Percentiles rank a stretch among this genome's conserved stretches.
phyloP scores from a whole-genome alignment of 306 rosid genomes.

The Dryas alaskensis region DNA sequence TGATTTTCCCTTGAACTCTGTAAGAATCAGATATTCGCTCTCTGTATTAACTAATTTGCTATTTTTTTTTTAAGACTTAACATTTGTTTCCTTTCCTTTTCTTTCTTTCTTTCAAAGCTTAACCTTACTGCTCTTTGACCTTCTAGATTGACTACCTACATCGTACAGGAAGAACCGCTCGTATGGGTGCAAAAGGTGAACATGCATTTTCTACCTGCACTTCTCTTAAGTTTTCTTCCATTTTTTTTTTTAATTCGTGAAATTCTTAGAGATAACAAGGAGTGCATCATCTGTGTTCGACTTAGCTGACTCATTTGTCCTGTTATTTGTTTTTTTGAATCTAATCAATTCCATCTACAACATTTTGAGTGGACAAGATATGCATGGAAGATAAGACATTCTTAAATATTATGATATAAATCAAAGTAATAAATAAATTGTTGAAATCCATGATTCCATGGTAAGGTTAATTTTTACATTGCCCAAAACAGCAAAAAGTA shows the following conservation, averaged over 20 bases:
- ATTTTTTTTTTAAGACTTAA: background rate
- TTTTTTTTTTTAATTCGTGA: background rate
- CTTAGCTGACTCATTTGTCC: background rate
- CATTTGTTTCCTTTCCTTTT: background rate
- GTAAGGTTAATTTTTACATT: background rate
- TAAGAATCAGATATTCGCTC: constrained; percentile 35
- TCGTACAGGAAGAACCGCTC: constrained; percentile 98
- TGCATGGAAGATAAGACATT: background rate
- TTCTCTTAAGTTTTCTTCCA: background rate
- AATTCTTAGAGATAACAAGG: background rate
- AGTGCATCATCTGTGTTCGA: background rate
- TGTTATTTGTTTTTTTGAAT: background rate
- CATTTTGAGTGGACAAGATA: background rate
- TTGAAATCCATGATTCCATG: background rate
- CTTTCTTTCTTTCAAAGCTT: constrained; percentile 3
- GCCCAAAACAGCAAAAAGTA: background rate
- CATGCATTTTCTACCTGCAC: background rate
- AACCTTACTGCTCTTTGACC: constrained; percentile 18
- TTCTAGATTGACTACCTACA: constrained; percentile 90
- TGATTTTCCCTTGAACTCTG: constrained; percentile 88
- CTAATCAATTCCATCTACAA: background rate
- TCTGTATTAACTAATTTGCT: background rate
- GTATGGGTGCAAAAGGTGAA: constrained; percentile 96
- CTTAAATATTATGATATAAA: background rate
- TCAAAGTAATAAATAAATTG: background rate